Base-by-base conservation (phyloP, 306 rosid genomes). In the Delonix regia region DNA sequence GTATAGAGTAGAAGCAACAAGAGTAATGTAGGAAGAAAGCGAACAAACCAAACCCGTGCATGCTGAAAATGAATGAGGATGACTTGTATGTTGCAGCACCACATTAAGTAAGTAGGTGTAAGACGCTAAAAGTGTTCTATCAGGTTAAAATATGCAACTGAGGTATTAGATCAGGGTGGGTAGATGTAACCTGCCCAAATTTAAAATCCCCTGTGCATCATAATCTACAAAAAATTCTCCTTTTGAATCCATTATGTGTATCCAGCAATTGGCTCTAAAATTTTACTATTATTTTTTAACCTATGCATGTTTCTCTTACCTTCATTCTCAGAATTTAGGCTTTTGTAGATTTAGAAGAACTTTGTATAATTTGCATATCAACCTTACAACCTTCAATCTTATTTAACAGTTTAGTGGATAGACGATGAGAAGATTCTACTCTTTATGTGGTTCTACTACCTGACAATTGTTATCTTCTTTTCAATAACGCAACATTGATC, bases 391-490 rank as follows among this genome's bases (percentile, higher is more conserved):
- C 83, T 47, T 53, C 19, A n/a, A 73, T 38, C 45, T 63, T 63
- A 63, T 63, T 16, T 3, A 4, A 15, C 14, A 18, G 36, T 57
- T 57, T 12, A 25, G 25, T 25, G 64, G 64, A 11, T 63, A 34
- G 44, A 8, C 45, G 16, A 33, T 8, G 7, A 33, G 25, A 34
- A 56, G 30, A 56, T 22, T 56, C 33, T 34, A 33, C 21, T 34
- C 24, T 18, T 33, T 9, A 63, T 9, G 14, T 33, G 70, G 18
- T 34, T 36, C 22, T 21, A 57, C 33, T n/a, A 49, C 16, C 19
- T 4, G 11, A 78, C 2, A 73, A 59, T 10, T 30, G 21, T 52
- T 69, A 42, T 53, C 78, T 75, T 41, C 44, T 61, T 52, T 30
- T 22, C 18, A 69, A 62, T 42, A 44, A 45, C 33, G 53, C 6